phyloP scores from a whole-genome alignment of 106 monocot genomes.

The Dioscorea dumetorum region DNA sequence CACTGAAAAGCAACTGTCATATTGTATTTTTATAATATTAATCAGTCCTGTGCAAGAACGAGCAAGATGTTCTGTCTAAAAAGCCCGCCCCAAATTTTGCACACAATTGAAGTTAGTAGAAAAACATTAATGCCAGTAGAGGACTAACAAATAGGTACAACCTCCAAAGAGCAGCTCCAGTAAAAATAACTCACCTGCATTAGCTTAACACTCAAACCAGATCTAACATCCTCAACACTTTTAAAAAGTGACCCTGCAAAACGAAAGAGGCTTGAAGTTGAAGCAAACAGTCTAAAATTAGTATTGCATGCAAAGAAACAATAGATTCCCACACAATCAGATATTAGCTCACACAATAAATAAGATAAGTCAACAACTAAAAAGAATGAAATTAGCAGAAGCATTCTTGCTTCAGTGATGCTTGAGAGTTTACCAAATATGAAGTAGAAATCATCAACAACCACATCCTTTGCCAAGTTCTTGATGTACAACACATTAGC shows the following conservation, averaged over 20 bases:
- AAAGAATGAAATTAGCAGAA: not conserved
- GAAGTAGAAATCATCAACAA: constrained; percentile 88
- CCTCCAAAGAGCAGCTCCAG: not conserved
- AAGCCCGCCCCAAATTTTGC: too few species aligned
- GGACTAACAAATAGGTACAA: too few species aligned
- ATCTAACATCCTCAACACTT: constrained; percentile 44
- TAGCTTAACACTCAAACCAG: constrained; percentile 63
- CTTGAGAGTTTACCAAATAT: constrained; percentile 68
- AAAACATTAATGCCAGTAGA: too few species aligned
- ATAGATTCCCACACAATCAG: not conserved
- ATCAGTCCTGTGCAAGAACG: too few species aligned
- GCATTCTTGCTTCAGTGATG: not conserved
- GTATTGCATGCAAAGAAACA: too few species aligned
- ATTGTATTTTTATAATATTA: too few species aligned
- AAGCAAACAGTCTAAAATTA: too few species aligned
- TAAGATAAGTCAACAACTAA: not conserved
- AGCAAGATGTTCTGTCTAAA: too few species aligned
- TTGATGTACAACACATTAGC: constrained; percentile 82
- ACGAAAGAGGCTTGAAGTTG: too few species aligned
- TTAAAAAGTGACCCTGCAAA: constrained; percentile 82
- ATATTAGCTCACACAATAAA: not conserved
- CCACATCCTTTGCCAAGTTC: constrained; percentile 94
- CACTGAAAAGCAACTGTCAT: too few species aligned
- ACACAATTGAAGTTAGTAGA: too few species aligned
- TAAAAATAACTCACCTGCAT: constrained; percentile 69